Base-by-base conservation (phyloP, 441 rosid genomes). In the Syzygium syzygioides region DNA sequence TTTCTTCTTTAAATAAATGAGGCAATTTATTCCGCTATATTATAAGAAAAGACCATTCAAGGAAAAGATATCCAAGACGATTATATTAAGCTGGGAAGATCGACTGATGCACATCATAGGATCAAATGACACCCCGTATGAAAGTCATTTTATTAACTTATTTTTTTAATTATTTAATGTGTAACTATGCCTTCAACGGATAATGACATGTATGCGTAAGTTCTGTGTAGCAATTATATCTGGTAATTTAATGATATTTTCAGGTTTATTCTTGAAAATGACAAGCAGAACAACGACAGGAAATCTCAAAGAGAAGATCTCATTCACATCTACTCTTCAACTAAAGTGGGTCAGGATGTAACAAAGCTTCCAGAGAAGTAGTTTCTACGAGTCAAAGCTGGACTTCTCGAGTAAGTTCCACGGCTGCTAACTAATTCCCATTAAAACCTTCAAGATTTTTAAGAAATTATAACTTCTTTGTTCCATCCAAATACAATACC, bases 281-380 rank as follows among this genome's bases (percentile, higher is more conserved):
- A 91, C 90, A 41, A 60, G 85, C 64, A 60, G 85, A 88, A 89
- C 88, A 88, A 79, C 86, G 56, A 86, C 88, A 54, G 52, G 84
- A 89, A 52, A 92, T 89, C 92, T 87, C 15, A 68, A 66, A 76
- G 56, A 54, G 62, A 37, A 87, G 90, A 92, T 89, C 89, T 86
- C 92, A 87, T 88, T 92, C 91, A 80, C 86, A 86, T 92, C 86
- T 50, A 54, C 86, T 45, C 71, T 66, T 45, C 85, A 76, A 76
- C 83, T 23, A 76, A 76, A 76, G 17, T 14, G 83, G 83, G 83
- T 41, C 18, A 41, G 23, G 41, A 41, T 76, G 41, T 76, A 76
- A 41, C 83, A 76, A 76, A 41, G 83, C n/a, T 76, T 76, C 83
- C 52, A 76, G 83, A 76, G 83, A 76, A 76, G 52, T 76, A 76